These are phyloP conservation scores for Bremia lactucae DNA, from an alignment of 352 stramenopile genomes.

Conservation along the genomic window DNA sequence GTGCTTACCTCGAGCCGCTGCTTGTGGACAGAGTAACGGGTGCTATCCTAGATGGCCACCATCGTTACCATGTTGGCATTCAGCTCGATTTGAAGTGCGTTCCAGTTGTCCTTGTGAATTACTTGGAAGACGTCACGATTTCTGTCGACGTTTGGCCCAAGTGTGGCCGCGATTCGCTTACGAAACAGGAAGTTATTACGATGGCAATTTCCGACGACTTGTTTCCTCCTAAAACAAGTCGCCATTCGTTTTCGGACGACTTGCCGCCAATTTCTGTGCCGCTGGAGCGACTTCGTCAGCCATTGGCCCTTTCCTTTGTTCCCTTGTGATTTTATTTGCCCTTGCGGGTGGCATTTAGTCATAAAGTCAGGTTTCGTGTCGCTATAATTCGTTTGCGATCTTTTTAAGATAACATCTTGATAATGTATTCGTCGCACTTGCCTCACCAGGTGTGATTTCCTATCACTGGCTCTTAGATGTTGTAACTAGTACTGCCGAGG, in stretches of 20 bases:
- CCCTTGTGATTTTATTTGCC: conserved; percentile 26
- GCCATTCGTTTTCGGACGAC: conserved; percentile 78
- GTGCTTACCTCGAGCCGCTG: conserved; percentile 76
- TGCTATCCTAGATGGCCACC: conserved; percentile 76
- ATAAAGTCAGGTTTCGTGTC: no score
- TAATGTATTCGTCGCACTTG: no score
- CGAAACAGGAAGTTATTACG: conserved; percentile 73
- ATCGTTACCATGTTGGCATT: conserved; percentile 70
- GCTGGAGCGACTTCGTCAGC: conserved; percentile 41
- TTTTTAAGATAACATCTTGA: no score
- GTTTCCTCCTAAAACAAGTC: conserved; percentile 81
- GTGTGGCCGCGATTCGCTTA: conserved; percentile 68
- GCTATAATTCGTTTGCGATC: no score
- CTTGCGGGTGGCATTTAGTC: no score
- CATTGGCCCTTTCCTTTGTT: conserved; percentile 27
- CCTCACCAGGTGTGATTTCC: no score
- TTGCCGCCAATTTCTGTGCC: conserved; percentile 74
- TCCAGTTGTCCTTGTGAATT: conserved; percentile 73
- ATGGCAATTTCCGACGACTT: conserved; percentile 77
- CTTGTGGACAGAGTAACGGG: conserved; percentile 64
- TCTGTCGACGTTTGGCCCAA: conserved; percentile 82
- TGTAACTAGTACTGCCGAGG: no score
- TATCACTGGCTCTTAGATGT: no score
- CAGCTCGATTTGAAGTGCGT: conserved; percentile 61
- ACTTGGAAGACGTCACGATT: conserved; percentile 73